Evolutionary conservation across 2,329 filamentous ascomycete genomes (phyloP).

Genomic region (Hypoxylon sp.): DNA sequence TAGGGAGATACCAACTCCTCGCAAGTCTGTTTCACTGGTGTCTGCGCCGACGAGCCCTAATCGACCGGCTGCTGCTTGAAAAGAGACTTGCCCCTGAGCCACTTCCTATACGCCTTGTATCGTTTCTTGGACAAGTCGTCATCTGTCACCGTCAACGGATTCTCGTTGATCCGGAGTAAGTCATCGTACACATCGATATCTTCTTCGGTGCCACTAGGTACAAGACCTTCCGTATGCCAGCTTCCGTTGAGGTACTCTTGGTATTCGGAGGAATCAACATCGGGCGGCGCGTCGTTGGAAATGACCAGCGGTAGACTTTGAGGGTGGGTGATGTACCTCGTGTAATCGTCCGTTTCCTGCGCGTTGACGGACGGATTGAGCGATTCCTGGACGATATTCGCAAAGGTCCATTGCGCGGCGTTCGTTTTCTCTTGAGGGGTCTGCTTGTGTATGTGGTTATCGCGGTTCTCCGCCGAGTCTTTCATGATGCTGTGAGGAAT

Average conservation of each 20-base stretch:
- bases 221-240: conserved; percentile 70
- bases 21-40: conserved; percentile 44
- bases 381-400: conserved; percentile 86
- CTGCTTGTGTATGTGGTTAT: conserved; percentile 62
- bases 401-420: conserved; percentile 88
- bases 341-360: conserved; percentile 86
- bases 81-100: conserved; percentile 92
- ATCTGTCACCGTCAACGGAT: conserved; percentile 87
- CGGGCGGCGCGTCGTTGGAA: conserved; percentile 73
- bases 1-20: conserved; percentile 31
- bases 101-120: conserved; percentile 96
- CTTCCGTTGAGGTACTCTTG: conserved; percentile 82
- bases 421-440: conserved; percentile 80
- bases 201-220: conserved; percentile 67
- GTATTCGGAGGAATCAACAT: conserved; percentile 74
- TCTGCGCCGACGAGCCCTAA: conserved; percentile 54
- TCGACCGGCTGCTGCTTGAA: conserved; percentile 88
- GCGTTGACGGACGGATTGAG: conserved; percentile 85
- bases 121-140: conserved; percentile 92
- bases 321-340: conserved; percentile 88
- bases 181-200: conserved; percentile 81
- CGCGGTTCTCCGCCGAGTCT: conserved; percentile 54
- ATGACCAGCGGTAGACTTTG: conserved; percentile 88
- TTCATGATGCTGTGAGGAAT: conserved; percentile 70
- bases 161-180: conserved; percentile 80